Evolutionary conservation across 2,329 filamentous ascomycete genomes (phyloP).

Genomic region (Apiospora hydei): DNA sequence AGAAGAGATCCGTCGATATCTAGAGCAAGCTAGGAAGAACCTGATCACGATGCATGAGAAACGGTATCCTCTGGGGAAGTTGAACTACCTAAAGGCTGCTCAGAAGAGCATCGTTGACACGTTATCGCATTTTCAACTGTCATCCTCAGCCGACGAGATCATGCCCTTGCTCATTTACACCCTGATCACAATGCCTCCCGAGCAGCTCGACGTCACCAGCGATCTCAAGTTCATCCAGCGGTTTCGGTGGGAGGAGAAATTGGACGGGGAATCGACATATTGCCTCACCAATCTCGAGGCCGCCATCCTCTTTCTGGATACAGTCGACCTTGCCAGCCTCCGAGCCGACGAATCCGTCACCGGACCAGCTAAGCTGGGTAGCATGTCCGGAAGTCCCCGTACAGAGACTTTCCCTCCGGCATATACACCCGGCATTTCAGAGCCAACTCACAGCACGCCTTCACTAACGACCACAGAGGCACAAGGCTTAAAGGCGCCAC

Average conservation of each 20-base stretch:
- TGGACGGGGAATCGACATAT: constrained; percentile 94
- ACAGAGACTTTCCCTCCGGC: constrained; percentile 65
- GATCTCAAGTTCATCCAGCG: constrained; percentile 94
- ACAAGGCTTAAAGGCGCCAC: constrained; percentile 42
- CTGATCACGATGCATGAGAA: constrained; percentile 85
- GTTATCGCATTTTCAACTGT: constrained; percentile 69
- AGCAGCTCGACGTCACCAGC: constrained; percentile 88
- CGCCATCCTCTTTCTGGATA: constrained; percentile 92
- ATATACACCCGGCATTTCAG: constrained; percentile 51
- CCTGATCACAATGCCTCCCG: constrained; percentile 87
- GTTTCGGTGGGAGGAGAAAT: constrained; percentile 84
- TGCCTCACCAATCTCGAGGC: constrained; percentile 96
- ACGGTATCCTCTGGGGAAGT: constrained; percentile 87
- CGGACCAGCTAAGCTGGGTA: constrained; percentile 66
- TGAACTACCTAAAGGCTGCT: constrained; percentile 84
- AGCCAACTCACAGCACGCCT: constrained; percentile 26
- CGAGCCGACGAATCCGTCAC: constrained; percentile 79
- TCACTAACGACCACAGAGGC: constrained; percentile 43
- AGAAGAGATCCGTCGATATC: constrained; percentile 74
- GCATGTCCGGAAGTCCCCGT: constrained; percentile 55
- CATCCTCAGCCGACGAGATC: constrained; percentile 96
- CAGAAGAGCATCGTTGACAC: constrained; percentile 97
- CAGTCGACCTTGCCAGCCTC: constrained; percentile 89
- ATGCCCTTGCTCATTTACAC: constrained; percentile 97
- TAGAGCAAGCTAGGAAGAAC: constrained; percentile 74